Conservation (phyloP, 2,329 filamentous ascomycete genomes). For the Blumeria graminis region DNA sequence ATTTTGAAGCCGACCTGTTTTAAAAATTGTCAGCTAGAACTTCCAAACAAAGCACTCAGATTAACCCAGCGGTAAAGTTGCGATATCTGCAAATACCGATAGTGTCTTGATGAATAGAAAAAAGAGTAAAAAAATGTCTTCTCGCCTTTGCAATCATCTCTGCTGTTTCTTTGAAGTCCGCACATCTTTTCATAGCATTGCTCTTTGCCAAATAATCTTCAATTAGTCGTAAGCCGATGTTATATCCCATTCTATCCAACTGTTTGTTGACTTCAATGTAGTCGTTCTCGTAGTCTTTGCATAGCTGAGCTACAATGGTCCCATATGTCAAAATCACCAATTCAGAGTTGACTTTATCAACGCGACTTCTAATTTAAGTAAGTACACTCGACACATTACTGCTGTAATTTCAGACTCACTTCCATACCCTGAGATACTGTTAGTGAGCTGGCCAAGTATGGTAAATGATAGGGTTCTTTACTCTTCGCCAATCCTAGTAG, state of each 20-base stretch:
- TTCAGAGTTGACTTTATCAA: constrained; percentile 96
- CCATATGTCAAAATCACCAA: constrained; percentile 93
- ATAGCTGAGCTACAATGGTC: constrained; percentile 87
- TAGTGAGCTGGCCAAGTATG: constrained; percentile 5
- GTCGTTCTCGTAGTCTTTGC: constrained; percentile 85
- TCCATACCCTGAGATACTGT: constrained; percentile 16
- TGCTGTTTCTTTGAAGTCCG: constrained; percentile 84
- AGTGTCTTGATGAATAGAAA: no score
- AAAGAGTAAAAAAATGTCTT: background rate
- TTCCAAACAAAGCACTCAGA: background rate
- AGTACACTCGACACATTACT: constrained; percentile 8
- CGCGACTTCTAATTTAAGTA: constrained; percentile 43
- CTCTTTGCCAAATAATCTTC: constrained; percentile 96
- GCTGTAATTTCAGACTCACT: constrained; percentile 12
- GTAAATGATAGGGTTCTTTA: constrained; percentile 19
- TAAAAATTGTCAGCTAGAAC: background rate
- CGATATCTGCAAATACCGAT: no score
- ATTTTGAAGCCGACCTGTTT: constrained; percentile 92
- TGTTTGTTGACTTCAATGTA: constrained; percentile 94
- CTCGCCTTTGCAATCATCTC: constrained; percentile 82
- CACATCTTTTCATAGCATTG: constrained; percentile 65
- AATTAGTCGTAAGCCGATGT: constrained; percentile 84
- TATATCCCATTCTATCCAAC: constrained; percentile 97
- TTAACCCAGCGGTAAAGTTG: no score
- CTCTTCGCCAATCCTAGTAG: constrained; percentile 51